phyloP scores from a whole-genome alignment of 2,329 filamentous ascomycete genomes.

The Cercospora sp. region DNA sequence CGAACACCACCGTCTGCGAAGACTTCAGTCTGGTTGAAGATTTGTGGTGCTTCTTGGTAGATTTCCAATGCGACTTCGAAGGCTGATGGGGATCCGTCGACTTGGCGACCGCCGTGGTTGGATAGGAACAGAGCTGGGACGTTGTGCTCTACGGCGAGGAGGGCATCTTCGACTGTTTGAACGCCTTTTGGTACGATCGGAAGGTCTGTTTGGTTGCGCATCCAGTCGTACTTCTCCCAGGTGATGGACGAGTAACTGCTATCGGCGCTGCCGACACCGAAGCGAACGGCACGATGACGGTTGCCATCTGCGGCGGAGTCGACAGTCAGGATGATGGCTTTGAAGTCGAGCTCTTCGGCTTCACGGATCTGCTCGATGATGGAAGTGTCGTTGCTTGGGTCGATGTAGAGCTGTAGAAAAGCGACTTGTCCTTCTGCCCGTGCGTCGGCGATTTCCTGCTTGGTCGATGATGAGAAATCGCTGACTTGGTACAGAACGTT shows the following conservation, averaged over 20 bases:
- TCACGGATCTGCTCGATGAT: conserved; percentile 41
- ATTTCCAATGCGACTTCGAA: conserved; percentile 77
- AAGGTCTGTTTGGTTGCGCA: conserved; percentile 42
- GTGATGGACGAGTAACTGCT: conserved; percentile 67
- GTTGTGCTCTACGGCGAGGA: conserved; percentile 44
- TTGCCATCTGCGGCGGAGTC: conserved; percentile 48
- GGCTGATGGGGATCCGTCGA: conserved; percentile 59
- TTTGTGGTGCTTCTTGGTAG: conserved; percentile 53
- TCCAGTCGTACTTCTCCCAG: conserved; percentile 62
- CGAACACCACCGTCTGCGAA: conserved; percentile 45
- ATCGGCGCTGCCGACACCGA: conserved; percentile 60
- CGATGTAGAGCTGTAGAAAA: conserved; percentile 46
- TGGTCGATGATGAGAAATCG: conserved; percentile 40
- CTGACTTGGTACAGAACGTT: conserved; percentile 55
- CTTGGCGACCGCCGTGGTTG: conserved; percentile 59
- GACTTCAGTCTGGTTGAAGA: conserved; percentile 44
- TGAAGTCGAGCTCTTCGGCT: conserved; percentile 41
- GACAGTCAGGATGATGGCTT: conserved; percentile 45
- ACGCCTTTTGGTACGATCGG: conserved; percentile 47
- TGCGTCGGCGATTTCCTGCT: conserved; percentile 38
- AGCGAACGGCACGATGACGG: conserved; percentile 61
- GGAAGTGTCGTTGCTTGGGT: conserved; percentile 35
- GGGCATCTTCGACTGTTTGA: conserved; percentile 44
- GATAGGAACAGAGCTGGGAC: conserved; percentile 52
- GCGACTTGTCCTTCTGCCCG: conserved; percentile 37